phyloP scores from a whole-genome alignment of 345 rosid genomes.

The Gossypium thurberi region DNA sequence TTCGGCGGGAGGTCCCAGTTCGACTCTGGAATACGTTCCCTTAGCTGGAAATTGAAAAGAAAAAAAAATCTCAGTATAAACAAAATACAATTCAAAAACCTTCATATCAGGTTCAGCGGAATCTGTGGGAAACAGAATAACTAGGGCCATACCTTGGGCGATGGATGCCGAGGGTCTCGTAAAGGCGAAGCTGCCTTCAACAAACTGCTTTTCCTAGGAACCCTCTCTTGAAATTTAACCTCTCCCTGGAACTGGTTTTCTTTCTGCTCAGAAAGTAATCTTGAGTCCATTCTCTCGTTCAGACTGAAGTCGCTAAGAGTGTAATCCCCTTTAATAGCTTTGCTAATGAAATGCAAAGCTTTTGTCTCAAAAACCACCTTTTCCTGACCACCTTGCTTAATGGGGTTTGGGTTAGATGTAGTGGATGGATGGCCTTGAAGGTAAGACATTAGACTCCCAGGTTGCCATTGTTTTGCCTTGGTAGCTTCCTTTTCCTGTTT shows the following conservation, averaged over 20 bases:
- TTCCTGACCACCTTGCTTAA: constrained; percentile 34
- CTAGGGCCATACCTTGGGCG: constrained; percentile 49
- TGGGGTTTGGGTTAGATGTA: constrained; percentile 27
- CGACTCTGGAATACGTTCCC: constrained; percentile 43
- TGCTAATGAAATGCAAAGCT: constrained; percentile 84
- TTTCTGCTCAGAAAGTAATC: constrained; percentile 31
- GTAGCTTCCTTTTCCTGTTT: constrained; percentile 53
- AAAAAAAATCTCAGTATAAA: not conserved
- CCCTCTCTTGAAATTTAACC: constrained; percentile 38
- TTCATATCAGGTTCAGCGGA: not conserved
- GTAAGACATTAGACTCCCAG: constrained; percentile 4
- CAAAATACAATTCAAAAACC: not conserved
- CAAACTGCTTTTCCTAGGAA: constrained; percentile 36
- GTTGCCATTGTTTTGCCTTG: constrained; percentile 41
- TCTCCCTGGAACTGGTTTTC: constrained; percentile 39
- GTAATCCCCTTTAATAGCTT: constrained; percentile 81
- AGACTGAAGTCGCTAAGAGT: constrained; percentile 41
- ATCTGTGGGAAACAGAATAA: not conserved
- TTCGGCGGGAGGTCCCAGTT: constrained; percentile 45
- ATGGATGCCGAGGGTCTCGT: constrained; percentile 56
- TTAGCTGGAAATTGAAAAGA: constrained; percentile 28
- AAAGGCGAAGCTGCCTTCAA: constrained; percentile 58
- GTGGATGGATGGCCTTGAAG: constrained; percentile 8
- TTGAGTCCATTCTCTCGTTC: constrained; percentile 33
- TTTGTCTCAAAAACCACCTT: constrained; percentile 59